Evolutionary conservation across 108 stramenopile genomes (phyloP), one percentile per base, ranked within the genome.

Genomic region (Pseudonitzschia multiseries): DNA sequence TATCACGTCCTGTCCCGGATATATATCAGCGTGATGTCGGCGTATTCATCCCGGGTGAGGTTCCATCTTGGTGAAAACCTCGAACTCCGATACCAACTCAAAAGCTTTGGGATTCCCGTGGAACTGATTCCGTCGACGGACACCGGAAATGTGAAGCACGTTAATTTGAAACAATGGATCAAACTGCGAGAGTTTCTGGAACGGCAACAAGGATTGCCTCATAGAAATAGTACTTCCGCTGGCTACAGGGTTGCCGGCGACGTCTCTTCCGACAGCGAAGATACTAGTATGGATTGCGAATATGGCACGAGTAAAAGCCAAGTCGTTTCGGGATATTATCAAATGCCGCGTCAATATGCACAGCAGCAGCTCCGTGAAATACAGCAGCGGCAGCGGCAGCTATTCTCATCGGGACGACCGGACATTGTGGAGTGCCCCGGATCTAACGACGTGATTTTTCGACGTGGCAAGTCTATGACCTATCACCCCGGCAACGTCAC

Each of bases 31-130:
- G 32, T 33, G n/a, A 2, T 40, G 17, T 13, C 18, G 9, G 14
- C n/a, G 14, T 40, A 2, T 2, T 31, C 32, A 2, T 31, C 61
- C 26, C 61, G 61, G 15, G 36, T 41, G 8, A 40, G 10, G 40
- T 40, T 62, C 36, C 61, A 62, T 40, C 20, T 62, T 3, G 46
- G 46, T 8, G 22, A 51, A 15, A 17, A 14, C 8, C 8, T 57
- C 15, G 77, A 77, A 66, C 63, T 69, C 20, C 51, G 64, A 14
- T 77, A 77, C 65, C 32, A 48, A 27, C 53, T 77, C 17, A 51
- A 71, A 70, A 71, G 69, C 9, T 70, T 60, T 31, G 70, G 70
- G 32, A 77, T 77, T 67, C 77, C 77, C 20, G 32, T 57, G 0
- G 66, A 67, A 28, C 42, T 67, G 18, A 44, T 67, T 8, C 66